Base-by-base conservation (phyloP, 495 filamentous ascomycete genomes). In the Daldinia caldariorum region DNA sequence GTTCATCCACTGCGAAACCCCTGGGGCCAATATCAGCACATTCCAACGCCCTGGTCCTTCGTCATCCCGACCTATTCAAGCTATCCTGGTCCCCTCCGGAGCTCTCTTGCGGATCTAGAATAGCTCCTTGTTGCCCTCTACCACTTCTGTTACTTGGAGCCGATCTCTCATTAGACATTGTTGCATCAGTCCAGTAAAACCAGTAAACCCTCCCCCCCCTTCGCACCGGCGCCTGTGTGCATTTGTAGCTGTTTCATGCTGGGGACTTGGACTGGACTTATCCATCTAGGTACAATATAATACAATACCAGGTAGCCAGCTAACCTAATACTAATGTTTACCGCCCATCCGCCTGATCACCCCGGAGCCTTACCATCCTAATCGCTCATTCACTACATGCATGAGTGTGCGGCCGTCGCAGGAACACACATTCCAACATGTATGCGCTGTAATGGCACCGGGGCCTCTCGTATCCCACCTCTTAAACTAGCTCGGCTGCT, bases 31-130 rank as follows among this genome's bases (percentile, higher is more conserved):
- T 59, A 59, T 59, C 56, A 67, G 50, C 58, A 50, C 69, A 72
- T 72, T 67, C 69, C 69, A 72, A 61, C 41, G 59, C 69, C 69
- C 69, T 67, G 69, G 69, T 67, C 69, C 69, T 43, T 67, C 69
- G 55, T 67, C 64, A 67, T 72, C 69, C 69, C 69, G 58, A 67
- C 63, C 63, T 61, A 47, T 47, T 16, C 43, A 20, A 47, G 43
- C 43, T 38, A 61, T 41, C 58, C 68, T 63, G 58, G 51, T 55
- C 68, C 68, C 43, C 26, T 63, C 66, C 55, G 53, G 49, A 66
- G 68, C 58, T 57, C 59, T 59, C 61, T 51, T 61, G 45, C 69
- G 63, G 58, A 39, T 59, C 59, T 71, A 71, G 26, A 1, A 26
- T 26, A 26, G 69, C 69, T 72, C 58, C 60, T 61, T 61, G 8